Conservation (phyloP, 2,329 filamentous ascomycete genomes). For the Fusarium sp. region DNA sequence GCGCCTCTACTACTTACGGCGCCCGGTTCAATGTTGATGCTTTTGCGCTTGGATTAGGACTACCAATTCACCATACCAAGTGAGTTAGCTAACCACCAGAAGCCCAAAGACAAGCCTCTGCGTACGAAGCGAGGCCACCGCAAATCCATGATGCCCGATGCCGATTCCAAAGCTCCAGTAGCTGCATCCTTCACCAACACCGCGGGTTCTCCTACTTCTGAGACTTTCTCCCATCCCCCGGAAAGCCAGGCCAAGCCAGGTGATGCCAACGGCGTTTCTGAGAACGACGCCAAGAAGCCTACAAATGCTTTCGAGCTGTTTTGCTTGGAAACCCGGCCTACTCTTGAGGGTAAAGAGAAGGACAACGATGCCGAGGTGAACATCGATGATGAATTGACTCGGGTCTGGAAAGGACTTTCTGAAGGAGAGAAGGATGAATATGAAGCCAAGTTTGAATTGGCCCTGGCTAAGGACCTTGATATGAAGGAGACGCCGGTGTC, state of each 20-base stretch:
- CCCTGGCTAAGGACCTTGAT: conserved; percentile 41
- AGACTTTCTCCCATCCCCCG: conserved; percentile 54
- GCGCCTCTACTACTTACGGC: conserved; percentile 28
- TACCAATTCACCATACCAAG: conserved; percentile 46
- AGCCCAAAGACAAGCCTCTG: conserved; percentile 83
- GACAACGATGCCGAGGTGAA: conserved; percentile 47
- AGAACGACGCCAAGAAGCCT: conserved; percentile 56
- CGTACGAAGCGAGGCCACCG: conserved; percentile 79
- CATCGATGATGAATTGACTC: conserved; percentile 66
- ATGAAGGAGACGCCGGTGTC: conserved; percentile 38
- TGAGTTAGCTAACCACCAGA: conserved; percentile 51
- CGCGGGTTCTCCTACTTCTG: conserved; percentile 61
- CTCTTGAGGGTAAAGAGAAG: conserved; percentile 58
- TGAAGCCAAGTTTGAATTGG: conserved; percentile 49
- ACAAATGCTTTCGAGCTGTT: conserved; percentile 66
- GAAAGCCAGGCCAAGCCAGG: conserved; percentile 47
- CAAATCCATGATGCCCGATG: conserved; percentile 63
- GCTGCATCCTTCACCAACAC: conserved; percentile 60
- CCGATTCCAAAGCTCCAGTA: conserved; percentile 55
- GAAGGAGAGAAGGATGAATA: conserved; percentile 62
- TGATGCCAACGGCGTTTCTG: conserved; percentile 55
- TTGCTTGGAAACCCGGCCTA: conserved; percentile 61
- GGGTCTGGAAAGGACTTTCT: conserved; percentile 65
- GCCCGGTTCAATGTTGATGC: conserved; percentile 49
- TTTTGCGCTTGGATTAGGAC: conserved; percentile 50